Base-by-base conservation (phyloP, 2,329 filamentous ascomycete species). In the Mycosphaerella arachidis region DNA sequence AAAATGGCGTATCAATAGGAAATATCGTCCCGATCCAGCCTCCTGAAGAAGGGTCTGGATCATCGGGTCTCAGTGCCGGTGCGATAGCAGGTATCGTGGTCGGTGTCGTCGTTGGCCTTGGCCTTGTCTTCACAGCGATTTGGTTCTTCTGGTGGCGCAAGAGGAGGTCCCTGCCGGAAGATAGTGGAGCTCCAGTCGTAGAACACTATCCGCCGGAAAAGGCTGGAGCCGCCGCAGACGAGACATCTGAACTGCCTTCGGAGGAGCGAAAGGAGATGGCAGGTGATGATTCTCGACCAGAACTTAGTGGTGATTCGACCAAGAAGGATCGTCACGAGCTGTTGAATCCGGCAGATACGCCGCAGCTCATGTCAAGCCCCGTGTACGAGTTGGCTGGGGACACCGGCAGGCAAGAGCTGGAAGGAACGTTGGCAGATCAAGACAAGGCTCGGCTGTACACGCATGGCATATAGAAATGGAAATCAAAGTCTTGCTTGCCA, bases 11-110 rank as follows among this genome's bases (percentile, higher is more conserved):
- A 6, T 54, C 57, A 24, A 48, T 29, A 16, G 45, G 56, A 12
- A 57, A 27, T n/a, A 55, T 62, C 35, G 48, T 59, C 5, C 37
- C 60, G 8, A 58, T 60, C 2, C 20, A 56, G 13, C 43, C 58
- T 6, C 50, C 50, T 16, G 50, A 20, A n/a, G 4, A 16, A 10
- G 1, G 18, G 16, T 33, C 45, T 1, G 4, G 18, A 27, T 53
- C 30, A 7, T 37, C 20, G 12, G 50, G 56, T n/a, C 78, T 97
- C 6, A 89, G 89, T 10, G 89, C 89, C n/a, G 93, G 92, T 59
- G 86, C 88, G 16, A 96, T 97, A 75, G 94, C 93, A 1, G 94
- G 93, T 0, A 90, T 96, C 66, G 92, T 93, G 1, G 80, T 97
- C 68, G 94, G 94, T 20, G 85, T 88, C 1, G 75, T 97, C 20